Base-by-base conservation (phyloP, 306 rosid species). In the Dalbergia cultrata region DNA sequence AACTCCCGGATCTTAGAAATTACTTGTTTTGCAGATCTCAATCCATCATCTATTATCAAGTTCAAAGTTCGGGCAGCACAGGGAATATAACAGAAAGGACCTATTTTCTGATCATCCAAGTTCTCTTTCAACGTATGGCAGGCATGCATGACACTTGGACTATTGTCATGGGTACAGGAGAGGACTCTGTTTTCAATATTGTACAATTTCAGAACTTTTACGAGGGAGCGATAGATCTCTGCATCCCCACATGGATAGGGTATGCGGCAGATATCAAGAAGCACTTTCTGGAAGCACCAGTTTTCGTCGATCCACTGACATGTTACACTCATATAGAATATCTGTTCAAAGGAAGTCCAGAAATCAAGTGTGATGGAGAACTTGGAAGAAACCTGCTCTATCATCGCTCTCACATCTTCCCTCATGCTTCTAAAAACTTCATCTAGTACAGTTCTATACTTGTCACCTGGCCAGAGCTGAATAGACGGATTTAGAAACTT, bases 141-240 rank as follows among this genome's bases (percentile, higher is more conserved):
- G 53, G 98, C 97, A 79, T 86, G 94, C 72, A 93, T 81, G 7
- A 92, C 93, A 73, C 63, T 84, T 63, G 86, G 85, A 82, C 97
- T 95, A 59, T 87, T 93, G 77, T 95, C 98, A 80, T 95, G 98
- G 73, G 99, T 92, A 76, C 98, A 95, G n/a, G 98, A 93, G 13
- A 93, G 90, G 72, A 95, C 81, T 87, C 89, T 90, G 74, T 52
- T 86, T 81, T 93, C 99, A 68, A 95, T 90, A 80, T 90, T 87
- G 88, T 89, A 95, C 81, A 78, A 82, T 85, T 91, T 93, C 77
- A 95, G 93, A 81, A 92, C 92, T 85, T 89, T 89, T 18, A 88
- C 63, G 1, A 93, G 88, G 76, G 91, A 81, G 31, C 81, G 89
- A 89, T 89, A 87, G 74, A 95, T 89, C 88, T 91, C 98, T 4